Evolutionary conservation across 116 monocot genomes (phyloP).

Genomic region (Iris pallida): DNA sequence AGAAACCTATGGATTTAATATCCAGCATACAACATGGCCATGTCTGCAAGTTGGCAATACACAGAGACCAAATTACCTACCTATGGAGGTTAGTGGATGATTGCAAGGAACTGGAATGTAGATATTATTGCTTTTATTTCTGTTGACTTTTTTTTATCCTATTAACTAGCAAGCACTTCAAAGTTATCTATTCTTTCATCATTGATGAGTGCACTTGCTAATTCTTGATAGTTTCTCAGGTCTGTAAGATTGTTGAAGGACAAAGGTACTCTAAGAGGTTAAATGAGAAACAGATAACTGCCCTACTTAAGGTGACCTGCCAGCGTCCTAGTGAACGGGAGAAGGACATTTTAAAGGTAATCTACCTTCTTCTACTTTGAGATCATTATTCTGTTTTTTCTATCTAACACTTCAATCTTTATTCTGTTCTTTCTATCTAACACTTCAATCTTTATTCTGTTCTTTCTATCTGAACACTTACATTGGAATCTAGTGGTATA

Average conservation of each 20-base stretch:
- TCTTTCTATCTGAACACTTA: too few species aligned
- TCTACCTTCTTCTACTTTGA: too few species aligned
- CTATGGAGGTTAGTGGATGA: constrained; percentile 51
- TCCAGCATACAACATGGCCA: constrained; percentile 57
- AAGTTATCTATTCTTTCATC: neutral
- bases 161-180: constrained; percentile 5
- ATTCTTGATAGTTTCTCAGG: constrained; percentile 28
- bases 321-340: constrained; percentile 82
- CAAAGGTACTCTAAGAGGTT: constrained; percentile 83
- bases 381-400: too few species aligned
- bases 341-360: constrained; percentile 66
- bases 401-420: too few species aligned
- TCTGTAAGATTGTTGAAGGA: constrained; percentile 93
- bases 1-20: constrained; percentile 58
- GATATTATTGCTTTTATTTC: neutral
- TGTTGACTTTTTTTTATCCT: neutral
- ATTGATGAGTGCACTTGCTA: neutral
- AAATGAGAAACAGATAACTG: constrained; percentile 87
- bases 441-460: too few species aligned
- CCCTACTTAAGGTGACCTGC: constrained; percentile 82
- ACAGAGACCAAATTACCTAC: constrained; percentile 58
- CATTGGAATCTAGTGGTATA: too few species aligned
- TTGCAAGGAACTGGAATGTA: neutral
- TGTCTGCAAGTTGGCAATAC: constrained; percentile 64
- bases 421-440: too few species aligned